A percentile compares a stretch with the other conserved stretches of the same genome.
Conservation (phyloP, 2,329 filamentous ascomycete genomes). For the Zymoseptoria tritici region DNA sequence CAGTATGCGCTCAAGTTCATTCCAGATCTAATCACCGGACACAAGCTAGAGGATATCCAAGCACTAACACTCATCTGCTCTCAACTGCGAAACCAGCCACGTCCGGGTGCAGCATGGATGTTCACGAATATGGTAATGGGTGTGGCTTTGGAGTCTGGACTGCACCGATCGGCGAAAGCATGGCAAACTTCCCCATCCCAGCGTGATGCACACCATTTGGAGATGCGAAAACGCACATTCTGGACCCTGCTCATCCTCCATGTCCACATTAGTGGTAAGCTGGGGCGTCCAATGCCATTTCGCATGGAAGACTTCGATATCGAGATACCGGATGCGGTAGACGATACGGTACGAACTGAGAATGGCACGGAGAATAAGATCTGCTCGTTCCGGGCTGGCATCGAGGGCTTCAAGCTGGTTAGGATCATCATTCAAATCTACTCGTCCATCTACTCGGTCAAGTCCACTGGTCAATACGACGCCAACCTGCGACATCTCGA, state of each 20-base stretch:
- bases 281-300: constrained; percentile 70
- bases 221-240: constrained; percentile 71
- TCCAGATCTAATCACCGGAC: constrained; percentile 55
- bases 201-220: constrained; percentile 55
- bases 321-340: constrained; percentile 63
- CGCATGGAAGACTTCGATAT: constrained; percentile 69
- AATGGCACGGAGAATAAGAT: constrained; percentile 39
- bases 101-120: constrained; percentile 67
- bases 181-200: constrained; percentile 47
- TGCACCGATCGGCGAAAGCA: constrained; percentile 63
- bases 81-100: constrained; percentile 70
- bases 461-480: constrained; percentile 50
- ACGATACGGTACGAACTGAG: constrained; percentile 63
- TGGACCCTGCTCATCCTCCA: constrained; percentile 63
- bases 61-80: constrained; percentile 64
- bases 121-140: constrained; percentile 58
- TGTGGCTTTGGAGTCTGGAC: constrained; percentile 64
- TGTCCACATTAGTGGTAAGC: constrained; percentile 63
- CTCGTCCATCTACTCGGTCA: constrained; percentile 65
- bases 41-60: constrained; percentile 61
- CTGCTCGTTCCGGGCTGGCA: constrained; percentile 60
- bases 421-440: constrained; percentile 67
- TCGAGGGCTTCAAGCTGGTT: constrained; percentile 58
- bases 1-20: constrained; percentile 66
- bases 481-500: constrained; percentile 59